A percentile compares a stretch with the other conserved stretches of the same genome.
phyloP scores from a whole-genome alignment of 164 flowering plant genomes.

The grape (Vitis vinifera) region DNA sequence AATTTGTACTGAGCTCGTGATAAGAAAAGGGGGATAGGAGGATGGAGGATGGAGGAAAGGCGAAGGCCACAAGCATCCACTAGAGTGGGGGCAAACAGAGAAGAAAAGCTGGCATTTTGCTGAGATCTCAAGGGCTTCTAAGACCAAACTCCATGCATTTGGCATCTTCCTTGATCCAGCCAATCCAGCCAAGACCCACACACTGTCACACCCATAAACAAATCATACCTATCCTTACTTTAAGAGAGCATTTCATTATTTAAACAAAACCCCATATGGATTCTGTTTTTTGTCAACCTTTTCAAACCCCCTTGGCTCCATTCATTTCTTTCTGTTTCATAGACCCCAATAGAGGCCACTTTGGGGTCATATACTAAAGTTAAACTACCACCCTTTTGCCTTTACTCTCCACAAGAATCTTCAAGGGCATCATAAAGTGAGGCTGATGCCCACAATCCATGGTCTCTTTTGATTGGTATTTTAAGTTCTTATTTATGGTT shows the following conservation, averaged over 20 bases:
- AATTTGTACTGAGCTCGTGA: too few relatives aligned
- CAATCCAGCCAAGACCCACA: constrained; percentile 20
- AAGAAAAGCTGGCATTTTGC: constrained; percentile 15
- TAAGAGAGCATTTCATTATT: neutral
- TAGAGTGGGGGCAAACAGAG: neutral
- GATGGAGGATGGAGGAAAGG: neutral
- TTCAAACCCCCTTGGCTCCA: neutral
- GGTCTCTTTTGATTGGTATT: too few relatives aligned
- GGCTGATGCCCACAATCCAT: neutral
- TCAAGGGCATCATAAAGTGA: neutral
- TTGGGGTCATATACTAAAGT: neutral
- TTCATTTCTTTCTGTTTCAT: neutral
- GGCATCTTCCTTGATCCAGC: constrained; percentile 18
- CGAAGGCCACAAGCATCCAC: too few relatives aligned
- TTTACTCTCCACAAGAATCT: neutral
- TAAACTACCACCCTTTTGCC: too few relatives aligned
- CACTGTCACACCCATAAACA: constrained; percentile 15
- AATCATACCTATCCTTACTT: constrained; percentile 12
- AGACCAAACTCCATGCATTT: constrained; percentile 13
- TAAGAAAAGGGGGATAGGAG: neutral
- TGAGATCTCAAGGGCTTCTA: constrained; percentile 6
- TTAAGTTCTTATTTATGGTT: too few relatives aligned
- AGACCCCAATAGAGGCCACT: neutral
- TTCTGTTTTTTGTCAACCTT: constrained; percentile 17
- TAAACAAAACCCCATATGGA: constrained; percentile 6